Conservation (phyloP, 306 rosid species). For the Cicer bijugum region DNA sequence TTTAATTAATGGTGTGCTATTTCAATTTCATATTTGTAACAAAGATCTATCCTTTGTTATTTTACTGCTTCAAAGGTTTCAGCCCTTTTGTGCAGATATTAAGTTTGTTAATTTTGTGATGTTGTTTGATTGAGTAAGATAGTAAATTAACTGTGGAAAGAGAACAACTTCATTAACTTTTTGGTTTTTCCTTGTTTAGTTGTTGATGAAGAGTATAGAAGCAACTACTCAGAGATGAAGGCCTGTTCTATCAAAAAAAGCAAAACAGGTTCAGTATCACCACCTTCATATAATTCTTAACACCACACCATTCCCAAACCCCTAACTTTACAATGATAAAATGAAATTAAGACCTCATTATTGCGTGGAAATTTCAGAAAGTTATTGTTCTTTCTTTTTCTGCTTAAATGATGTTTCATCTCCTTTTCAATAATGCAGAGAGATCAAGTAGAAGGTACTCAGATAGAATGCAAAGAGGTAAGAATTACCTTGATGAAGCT, state of each 20-base stretch:
- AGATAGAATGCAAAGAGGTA: slow-evolving; percentile 65
- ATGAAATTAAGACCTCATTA: slow-evolving; percentile 33
- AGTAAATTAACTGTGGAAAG: slow-evolving; percentile 62
- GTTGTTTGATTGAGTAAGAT: slow-evolving; percentile 48
- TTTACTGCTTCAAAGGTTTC: slow-evolving; percentile 45
- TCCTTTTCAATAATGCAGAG: slow-evolving; percentile 50
- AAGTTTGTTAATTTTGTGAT: slow-evolving; percentile 8
- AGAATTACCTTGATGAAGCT: slow-evolving; percentile 68
- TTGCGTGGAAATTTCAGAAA: slow-evolving; percentile 40
- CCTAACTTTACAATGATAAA: slow-evolving; percentile 47
- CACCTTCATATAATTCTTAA: slow-evolving; percentile 50
- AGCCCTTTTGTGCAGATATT: slow-evolving; percentile 39
- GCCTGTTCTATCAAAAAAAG: slow-evolving; percentile 86
- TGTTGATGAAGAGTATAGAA: slow-evolving; percentile 88
- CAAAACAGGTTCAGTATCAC: slow-evolving; percentile 76
- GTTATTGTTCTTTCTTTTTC: slow-evolving; percentile 9
- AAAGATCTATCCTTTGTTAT: slow-evolving; percentile 64
- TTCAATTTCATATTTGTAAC: slow-evolving; percentile 30
- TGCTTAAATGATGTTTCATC: not conserved
- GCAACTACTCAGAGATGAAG: slow-evolving; percentile 68
- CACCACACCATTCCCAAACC: slow-evolving; percentile 56
- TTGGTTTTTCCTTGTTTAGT: slow-evolving; percentile 65
- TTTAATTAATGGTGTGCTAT: slow-evolving; percentile 36
- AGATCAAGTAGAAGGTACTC: slow-evolving; percentile 68
- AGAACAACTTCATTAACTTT: slow-evolving; percentile 68